Evolutionary conservation across 2,329 filamentous ascomycete species (phyloP).

Genomic region (Ceratocystis papillata): DNA sequence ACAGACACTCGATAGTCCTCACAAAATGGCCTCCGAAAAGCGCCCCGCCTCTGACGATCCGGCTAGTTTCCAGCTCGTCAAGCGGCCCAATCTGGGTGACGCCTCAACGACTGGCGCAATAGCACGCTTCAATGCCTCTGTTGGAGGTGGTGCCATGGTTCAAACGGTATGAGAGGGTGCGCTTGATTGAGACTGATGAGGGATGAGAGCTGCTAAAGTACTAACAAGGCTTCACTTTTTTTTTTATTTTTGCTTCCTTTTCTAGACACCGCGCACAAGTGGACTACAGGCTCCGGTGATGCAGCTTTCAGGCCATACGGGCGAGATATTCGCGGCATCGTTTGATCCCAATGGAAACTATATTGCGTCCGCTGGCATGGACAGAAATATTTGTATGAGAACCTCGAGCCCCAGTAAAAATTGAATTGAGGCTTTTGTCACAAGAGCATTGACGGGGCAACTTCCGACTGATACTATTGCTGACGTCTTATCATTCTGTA

Average conservation of each 20-base stretch:
- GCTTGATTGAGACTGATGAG: not conserved
- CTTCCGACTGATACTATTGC: not conserved
- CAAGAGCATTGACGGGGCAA: not conserved
- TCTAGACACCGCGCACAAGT: constrained; percentile 66
- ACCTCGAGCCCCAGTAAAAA: not conserved
- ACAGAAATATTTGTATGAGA: constrained; percentile 69
- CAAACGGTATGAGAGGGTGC: constrained; percentile 37
- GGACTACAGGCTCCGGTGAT: constrained; percentile 82
- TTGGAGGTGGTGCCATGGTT: constrained; percentile 37
- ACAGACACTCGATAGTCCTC: not conserved
- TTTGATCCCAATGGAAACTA: constrained; percentile 82
- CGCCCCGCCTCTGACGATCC: constrained; percentile 79
- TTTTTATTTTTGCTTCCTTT: not conserved
- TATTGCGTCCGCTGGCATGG: constrained; percentile 93
- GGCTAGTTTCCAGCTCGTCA: constrained; percentile 69
- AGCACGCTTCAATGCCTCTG: constrained; percentile 42
- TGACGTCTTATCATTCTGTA: not conserved
- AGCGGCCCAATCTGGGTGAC: constrained; percentile 61
- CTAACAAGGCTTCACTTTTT: constrained; percentile 17
- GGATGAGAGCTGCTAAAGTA: not conserved
- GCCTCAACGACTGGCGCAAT: constrained; percentile 40
- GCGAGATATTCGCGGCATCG: constrained; percentile 80
- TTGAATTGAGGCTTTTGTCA: not conserved
- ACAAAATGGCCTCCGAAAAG: constrained; percentile 79
- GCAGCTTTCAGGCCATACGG: constrained; percentile 73